These are phyloP conservation scores for Botrytis elliptica DNA, from an alignment of 2,329 filamentous ascomycete species.

Conservation along the genomic window DNA sequence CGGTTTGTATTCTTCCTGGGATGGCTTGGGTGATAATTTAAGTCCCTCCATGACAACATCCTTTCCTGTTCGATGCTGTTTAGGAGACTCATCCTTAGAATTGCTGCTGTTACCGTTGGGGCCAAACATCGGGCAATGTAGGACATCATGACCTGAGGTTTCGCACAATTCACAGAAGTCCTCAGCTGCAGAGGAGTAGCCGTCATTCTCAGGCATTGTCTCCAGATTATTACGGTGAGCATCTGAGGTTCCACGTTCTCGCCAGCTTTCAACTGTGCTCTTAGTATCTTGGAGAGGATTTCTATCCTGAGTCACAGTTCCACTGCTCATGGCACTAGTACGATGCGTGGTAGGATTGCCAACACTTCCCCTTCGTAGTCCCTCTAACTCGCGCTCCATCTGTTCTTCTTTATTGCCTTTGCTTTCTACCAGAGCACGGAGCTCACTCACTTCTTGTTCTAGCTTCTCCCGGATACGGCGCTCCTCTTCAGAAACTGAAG, in stretches of 20 bases:
- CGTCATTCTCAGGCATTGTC: constrained; percentile 69
- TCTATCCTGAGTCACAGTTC: constrained; percentile 45
- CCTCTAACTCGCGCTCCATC: constrained; percentile 76
- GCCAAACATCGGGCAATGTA: constrained; percentile 85
- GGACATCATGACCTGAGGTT: constrained; percentile 84
- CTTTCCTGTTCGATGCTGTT: constrained; percentile 39
- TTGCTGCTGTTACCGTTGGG: constrained; percentile 27
- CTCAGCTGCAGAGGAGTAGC: constrained; percentile 68
- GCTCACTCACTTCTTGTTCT: constrained; percentile 76
- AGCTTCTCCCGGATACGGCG: constrained; percentile 65
- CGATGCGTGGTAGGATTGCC: constrained; percentile 45
- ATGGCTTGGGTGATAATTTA: constrained; percentile 42
- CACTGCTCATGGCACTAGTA: constrained; percentile 51
- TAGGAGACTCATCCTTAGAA: constrained; percentile 21
- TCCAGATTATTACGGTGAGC: constrained; percentile 54
- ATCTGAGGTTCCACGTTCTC: constrained; percentile 46
- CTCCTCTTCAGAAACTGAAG: constrained; percentile 50
- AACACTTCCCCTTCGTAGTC: constrained; percentile 52
- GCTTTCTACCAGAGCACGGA: constrained; percentile 69
- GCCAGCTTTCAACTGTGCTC: constrained; percentile 60
- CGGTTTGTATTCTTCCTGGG: constrained; percentile 49
- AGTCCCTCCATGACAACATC: constrained; percentile 43
- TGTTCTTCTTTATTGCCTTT: constrained; percentile 78
- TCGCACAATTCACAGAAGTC: constrained; percentile 87
- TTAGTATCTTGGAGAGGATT: constrained; percentile 65